These are phyloP conservation scores for Sporisorium reilianum DNA, from an alignment of 1,284 basidiomycete genomes.

Conservation along the genomic window DNA sequence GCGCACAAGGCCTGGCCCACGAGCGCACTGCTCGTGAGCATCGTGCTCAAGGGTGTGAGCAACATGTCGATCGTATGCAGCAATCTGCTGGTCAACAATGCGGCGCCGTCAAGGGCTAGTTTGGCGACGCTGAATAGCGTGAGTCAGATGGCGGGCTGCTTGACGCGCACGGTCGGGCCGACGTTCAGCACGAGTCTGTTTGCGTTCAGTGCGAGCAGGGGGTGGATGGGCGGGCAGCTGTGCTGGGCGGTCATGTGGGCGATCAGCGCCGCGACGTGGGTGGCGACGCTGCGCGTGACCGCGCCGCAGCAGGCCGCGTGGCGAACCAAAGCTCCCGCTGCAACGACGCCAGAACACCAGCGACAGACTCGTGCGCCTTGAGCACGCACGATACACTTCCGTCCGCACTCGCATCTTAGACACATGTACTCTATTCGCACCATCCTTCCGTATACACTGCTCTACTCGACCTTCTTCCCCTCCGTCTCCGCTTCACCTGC, in stretches of 20 bases:
- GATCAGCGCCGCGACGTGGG: conserved; percentile 20
- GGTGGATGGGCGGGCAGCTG: conserved; percentile 39
- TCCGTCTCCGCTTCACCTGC: neutral
- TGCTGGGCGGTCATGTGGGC: conserved; percentile 45
- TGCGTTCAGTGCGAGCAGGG: conserved; percentile 39
- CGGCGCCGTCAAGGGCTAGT: conserved; percentile 31
- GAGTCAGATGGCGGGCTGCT: conserved; percentile 44
- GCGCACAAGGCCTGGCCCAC: conserved; percentile 17
- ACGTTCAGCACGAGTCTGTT: conserved; percentile 48
- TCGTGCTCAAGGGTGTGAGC: conserved; percentile 40
- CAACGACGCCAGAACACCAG: no score
- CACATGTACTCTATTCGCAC: no score
- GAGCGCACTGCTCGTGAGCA: conserved; percentile 9
- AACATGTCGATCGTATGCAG: conserved; percentile 55
- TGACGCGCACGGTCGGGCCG: conserved; percentile 50
- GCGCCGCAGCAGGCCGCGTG: conserved; percentile 31
- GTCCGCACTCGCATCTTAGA: no score
- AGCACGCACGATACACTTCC: no score
- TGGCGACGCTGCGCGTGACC: conserved; percentile 24
- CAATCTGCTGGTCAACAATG: conserved; percentile 54
- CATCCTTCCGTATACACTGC: no score
- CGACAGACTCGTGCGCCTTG: no score
- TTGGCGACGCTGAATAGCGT: conserved; percentile 56
- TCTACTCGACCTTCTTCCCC: conserved; percentile 3
- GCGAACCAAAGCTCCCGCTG: conserved; percentile 19